Evolutionary conservation across 441 rosid genomes (phyloP), one percentile per base, ranked within the genome.

Genomic region (Populus hybrid): DNA sequence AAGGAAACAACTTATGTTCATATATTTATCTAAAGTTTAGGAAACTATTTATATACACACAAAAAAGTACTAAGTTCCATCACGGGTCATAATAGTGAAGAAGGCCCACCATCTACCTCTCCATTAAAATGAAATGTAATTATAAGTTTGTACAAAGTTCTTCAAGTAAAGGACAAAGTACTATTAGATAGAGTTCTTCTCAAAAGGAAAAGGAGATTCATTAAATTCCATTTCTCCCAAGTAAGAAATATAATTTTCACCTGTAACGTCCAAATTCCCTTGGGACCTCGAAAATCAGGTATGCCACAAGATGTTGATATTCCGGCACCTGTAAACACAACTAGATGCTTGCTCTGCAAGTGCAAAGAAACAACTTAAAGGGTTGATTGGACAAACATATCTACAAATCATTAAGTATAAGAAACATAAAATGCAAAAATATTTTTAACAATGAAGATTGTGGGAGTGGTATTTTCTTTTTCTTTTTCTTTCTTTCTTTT

Each of bases 281-380:
- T 89, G 67, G 99, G 99, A 69, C 98, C 98, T 81, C 99, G 88
- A 84, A 95, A 92, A 85, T 95, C 97, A 80, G 99, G 98, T 77
- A 95, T 95, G 63, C 99, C 97, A 83, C 99, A 92, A 80, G 99
- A 91, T 68, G 99, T 93, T 73, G 99, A 95, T 83, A 93, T 93
- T 79, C 99, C 98, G 21, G 99, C 99, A 82, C 98, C 98, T 53
- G 98, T 95, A 79, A 95, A 95, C 77, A 87, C 98, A 80, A 93
- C 98, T 78, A 95, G 92, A 89, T 93, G 99, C 92, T 90, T 93
- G 87, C 98, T 91, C 99, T 95, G 97, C 94, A 92, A 87, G 77
- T 76, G 82, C 32, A 87, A 89, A 81, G 77, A 82, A 75, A 76
- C 77, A 75, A 46, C 36, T 81, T 83, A 50, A 85, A 77, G 76